Percentiles rank a stretch among this genome's conserved stretches.
Conservation (phyloP, 2,329 filamentous ascomycete species). For the Sporothrix schenckii region DNA sequence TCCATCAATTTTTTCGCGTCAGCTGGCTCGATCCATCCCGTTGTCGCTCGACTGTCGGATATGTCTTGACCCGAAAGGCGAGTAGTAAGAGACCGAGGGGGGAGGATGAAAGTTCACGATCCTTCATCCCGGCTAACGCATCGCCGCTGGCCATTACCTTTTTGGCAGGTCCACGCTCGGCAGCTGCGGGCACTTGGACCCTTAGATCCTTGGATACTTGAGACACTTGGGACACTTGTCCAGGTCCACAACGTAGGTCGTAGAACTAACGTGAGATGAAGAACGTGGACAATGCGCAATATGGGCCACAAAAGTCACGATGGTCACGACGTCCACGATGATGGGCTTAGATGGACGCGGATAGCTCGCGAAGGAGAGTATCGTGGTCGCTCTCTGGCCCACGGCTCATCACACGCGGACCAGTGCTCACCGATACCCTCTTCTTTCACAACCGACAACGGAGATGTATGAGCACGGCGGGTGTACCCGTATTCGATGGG, state of each 20-base stretch:
- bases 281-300: conserved; percentile 8
- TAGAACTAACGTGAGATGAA: not conserved
- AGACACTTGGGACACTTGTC: not conserved
- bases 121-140: conserved; percentile 15
- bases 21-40: conserved; percentile 13
- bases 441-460: conserved; percentile 19
- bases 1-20: conserved; percentile 23
- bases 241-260: conserved; percentile 1
- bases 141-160: conserved; percentile 1
- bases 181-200: not conserved
- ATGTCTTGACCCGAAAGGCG: conserved; percentile 1
- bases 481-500: conserved; percentile 16
- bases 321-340: not conserved
- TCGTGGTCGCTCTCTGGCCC: not conserved
- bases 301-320: conserved; percentile 14
- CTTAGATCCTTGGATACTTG: not conserved
- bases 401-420: not conserved
- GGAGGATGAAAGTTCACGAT: not conserved
- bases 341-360: not conserved
- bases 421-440: conserved; percentile 1
- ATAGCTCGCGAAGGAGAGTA: not conserved
- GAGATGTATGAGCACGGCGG: conserved; percentile 26
- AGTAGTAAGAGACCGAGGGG: not conserved
- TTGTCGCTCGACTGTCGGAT: conserved; percentile 21
- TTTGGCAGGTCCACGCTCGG: conserved; percentile 17